Conservation (phyloP, 1,284 basidiomycete species). For the Lentinus polychrous region DNA sequence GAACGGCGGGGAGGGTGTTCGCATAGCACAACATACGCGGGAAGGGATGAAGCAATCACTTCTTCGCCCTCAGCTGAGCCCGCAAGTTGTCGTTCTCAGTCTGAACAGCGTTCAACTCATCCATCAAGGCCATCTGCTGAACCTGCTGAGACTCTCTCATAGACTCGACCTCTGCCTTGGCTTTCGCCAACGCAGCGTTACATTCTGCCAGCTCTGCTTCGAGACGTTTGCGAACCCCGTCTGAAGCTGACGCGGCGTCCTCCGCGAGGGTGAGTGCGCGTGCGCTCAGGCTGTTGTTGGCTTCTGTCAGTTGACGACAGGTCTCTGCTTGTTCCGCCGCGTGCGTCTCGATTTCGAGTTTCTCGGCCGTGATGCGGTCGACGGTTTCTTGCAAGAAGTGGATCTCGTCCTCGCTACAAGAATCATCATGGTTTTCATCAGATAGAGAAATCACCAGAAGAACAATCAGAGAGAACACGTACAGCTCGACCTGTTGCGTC, state of each 20-base stretch:
- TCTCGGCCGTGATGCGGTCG: slow-evolving; percentile 55
- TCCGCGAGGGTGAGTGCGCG: slow-evolving; percentile 68
- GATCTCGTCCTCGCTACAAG: slow-evolving; percentile 61
- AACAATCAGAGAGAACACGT: slow-evolving; percentile 29
- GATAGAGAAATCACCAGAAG: no score
- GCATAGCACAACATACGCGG: no score
- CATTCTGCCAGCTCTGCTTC: slow-evolving; percentile 42
- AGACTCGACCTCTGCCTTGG: slow-evolving; percentile 32
- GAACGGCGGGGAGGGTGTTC: no score
- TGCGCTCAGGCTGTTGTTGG: slow-evolving; percentile 71
- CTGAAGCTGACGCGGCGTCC: slow-evolving; percentile 60
- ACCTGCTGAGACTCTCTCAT: slow-evolving; percentile 60
- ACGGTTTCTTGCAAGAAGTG: slow-evolving; percentile 54
- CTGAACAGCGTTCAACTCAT: slow-evolving; percentile 74
- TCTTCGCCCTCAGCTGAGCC: slow-evolving; percentile 56
- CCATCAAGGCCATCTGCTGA: slow-evolving; percentile 65
- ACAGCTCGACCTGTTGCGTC: slow-evolving; percentile 49
- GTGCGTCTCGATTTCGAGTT: slow-evolving; percentile 61
- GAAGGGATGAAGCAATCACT: no score
- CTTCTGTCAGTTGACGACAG: slow-evolving; percentile 63
- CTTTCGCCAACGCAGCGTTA: slow-evolving; percentile 33
- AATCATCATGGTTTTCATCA: slow-evolving; percentile 9
- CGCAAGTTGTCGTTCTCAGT: slow-evolving; percentile 66
- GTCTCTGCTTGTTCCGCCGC: slow-evolving; percentile 69
- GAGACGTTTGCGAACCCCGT: slow-evolving; percentile 43